These are phyloP conservation scores for Daphne laureola DNA, from an alignment of 441 rosid genomes.

Conservation along the genomic window DNA sequence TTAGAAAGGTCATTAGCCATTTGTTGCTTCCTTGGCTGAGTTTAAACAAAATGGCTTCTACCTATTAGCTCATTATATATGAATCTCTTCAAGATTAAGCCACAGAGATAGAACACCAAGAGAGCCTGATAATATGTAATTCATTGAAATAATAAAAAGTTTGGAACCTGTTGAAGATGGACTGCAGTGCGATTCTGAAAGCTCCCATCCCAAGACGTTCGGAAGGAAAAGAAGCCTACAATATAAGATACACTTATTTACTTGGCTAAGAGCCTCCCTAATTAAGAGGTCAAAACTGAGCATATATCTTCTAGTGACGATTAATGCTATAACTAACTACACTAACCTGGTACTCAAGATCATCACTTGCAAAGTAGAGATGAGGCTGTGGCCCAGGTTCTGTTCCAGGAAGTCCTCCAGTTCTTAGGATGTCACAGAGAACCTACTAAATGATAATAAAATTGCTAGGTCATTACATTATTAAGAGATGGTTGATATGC, in stretches of 20 bases:
- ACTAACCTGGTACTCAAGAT: conserved; percentile 74
- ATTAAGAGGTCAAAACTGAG: too few species aligned
- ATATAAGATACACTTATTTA: conserved; percentile 8
- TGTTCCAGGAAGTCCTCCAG: conserved; percentile 82
- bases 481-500: background rate
- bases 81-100: too few species aligned
- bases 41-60: too few species aligned
- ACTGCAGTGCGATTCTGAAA: conserved; percentile 77
- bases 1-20: too few species aligned
- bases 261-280: too few species aligned
- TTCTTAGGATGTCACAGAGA: conserved; percentile 75
- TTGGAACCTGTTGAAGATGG: conserved; percentile 58
- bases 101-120: too few species aligned
- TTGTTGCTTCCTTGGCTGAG: too few species aligned
- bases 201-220: conserved; percentile 91
- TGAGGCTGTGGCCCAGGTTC: conserved; percentile 52
- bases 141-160: too few species aligned
- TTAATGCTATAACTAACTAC: background rate
- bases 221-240: conserved; percentile 72
- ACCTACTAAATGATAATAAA: conserved; percentile 32
- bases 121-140: too few species aligned
- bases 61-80: too few species aligned
- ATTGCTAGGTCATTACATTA: conserved; percentile 5
- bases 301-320: too few species aligned
- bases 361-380: conserved; percentile 73